Evolutionary conservation across 2,329 filamentous ascomycete species (phyloP).

Genomic region (Nigrograna mackinnonii): DNA sequence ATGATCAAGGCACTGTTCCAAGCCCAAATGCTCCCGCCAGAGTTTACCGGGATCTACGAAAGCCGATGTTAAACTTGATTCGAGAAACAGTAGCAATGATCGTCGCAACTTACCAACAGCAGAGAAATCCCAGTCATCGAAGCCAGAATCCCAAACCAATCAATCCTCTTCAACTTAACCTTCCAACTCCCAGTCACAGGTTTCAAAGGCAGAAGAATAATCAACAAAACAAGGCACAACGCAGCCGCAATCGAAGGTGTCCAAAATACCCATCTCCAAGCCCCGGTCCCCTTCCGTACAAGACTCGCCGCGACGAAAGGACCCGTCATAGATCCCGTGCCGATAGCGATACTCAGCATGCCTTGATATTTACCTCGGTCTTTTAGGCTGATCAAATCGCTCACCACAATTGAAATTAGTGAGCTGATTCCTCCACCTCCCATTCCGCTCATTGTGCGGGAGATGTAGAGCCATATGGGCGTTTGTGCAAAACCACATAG

Average conservation of each 20-base stretch:
- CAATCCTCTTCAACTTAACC: no score
- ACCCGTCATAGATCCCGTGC: conserved; percentile 43
- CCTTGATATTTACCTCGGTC: conserved; percentile 43
- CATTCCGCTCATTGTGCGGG: conserved; percentile 54
- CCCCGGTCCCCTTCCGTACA: conserved; percentile 67
- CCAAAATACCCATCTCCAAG: conserved; percentile 78
- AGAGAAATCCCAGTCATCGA: no score
- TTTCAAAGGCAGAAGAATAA: no score
- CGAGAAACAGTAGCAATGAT: no score
- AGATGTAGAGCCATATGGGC: conserved; percentile 31
- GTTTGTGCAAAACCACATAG: conserved; percentile 27
- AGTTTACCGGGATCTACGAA: no score
- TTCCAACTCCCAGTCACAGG: no score
- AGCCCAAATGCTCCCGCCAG: conserved; percentile 31
- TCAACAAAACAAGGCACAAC: no score
- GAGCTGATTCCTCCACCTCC: conserved; percentile 62
- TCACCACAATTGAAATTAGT: conserved; percentile 41
- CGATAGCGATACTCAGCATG: conserved; percentile 14
- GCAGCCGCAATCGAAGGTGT: conserved; percentile 72
- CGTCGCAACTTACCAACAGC: no score
- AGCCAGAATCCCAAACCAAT: no score
- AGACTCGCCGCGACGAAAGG: conserved; percentile 72
- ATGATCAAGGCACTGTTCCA: conserved; percentile 48
- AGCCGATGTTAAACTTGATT: no score
- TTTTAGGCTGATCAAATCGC: conserved; percentile 39